Evolutionary conservation across 2,329 filamentous ascomycete species (phyloP).

Genomic region (Calonectria leucothoes): DNA sequence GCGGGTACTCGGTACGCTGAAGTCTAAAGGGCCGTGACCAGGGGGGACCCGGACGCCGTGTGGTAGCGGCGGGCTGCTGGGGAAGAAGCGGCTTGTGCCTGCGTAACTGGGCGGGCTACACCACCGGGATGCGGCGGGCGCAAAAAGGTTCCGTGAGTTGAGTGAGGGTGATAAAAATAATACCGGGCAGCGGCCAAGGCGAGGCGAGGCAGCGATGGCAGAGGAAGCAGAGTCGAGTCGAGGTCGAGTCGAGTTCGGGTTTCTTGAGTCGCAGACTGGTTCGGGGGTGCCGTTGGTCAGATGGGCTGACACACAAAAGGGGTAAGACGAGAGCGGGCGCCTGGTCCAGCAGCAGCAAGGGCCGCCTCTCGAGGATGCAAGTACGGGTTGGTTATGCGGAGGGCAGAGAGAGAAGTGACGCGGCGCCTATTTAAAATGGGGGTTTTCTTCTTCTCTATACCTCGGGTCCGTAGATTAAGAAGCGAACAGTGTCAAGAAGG

Average conservation of each 20-base stretch:
- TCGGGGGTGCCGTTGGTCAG: slow-evolving; percentile 17
- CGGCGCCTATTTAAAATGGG: neutral
- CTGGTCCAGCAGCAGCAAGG: slow-evolving; percentile 40
- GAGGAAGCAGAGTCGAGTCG: slow-evolving; percentile 11
- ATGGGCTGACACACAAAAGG: slow-evolving; percentile 30
- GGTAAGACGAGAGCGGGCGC: slow-evolving; percentile 33
- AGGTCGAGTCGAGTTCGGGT: neutral
- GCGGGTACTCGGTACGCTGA: slow-evolving; percentile 33
- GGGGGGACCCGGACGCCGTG: slow-evolving; percentile 29
- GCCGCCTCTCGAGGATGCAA: slow-evolving; percentile 24
- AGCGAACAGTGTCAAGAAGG: neutral
- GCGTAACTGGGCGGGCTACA: slow-evolving; percentile 2
- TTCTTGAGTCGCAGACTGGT: neutral
- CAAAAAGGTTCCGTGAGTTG: neutral
- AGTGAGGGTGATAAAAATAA: neutral
- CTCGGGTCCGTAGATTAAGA: neutral
- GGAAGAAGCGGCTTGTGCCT: neutral
- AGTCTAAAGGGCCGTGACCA: slow-evolving; percentile 37
- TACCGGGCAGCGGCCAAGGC: neutral
- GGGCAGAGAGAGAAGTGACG: slow-evolving; percentile 1
- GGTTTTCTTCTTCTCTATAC: neutral
- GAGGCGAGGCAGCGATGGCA: neutral
- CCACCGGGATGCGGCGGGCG: neutral
- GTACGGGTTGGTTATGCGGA: slow-evolving; percentile 2
- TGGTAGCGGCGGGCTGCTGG: slow-evolving; percentile 16